Percentiles rank a stretch among this genome's conserved stretches.
phyloP scores from a whole-genome alignment of 352 stramenopile species.

The Globisporangium iwayamae region DNA sequence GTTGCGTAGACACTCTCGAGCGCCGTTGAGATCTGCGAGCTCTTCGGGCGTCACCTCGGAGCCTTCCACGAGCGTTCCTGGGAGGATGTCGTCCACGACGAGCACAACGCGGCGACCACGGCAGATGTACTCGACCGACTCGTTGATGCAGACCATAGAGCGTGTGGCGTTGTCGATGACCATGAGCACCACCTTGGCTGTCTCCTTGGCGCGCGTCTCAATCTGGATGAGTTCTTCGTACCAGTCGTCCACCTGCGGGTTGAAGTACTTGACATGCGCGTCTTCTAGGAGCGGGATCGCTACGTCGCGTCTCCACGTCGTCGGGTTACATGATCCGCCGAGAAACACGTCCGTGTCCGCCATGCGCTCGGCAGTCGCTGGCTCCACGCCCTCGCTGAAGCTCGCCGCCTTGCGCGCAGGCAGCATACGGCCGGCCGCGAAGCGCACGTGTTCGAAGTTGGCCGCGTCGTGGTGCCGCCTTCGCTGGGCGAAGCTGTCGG shows the following conservation, averaged over 20 bases:
- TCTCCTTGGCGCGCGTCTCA: slow-evolving; percentile 79
- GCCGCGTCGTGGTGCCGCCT: slow-evolving; percentile 16
- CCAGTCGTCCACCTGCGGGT: slow-evolving; percentile 90
- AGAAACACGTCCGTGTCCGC: slow-evolving; percentile 71
- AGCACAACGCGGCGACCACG: slow-evolving; percentile 65
- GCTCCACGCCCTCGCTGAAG: slow-evolving; percentile 49
- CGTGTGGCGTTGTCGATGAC: slow-evolving; percentile 81
- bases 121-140: slow-evolving; percentile 86
- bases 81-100: slow-evolving; percentile 75
- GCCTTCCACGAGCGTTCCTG: slow-evolving; percentile 49
- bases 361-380: slow-evolving; percentile 23
- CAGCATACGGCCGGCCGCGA: slow-evolving; percentile 11
- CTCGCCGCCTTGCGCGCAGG: slow-evolving; percentile 45
- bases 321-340: slow-evolving; percentile 86
- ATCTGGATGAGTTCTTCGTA: slow-evolving; percentile 80
- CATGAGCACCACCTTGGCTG: slow-evolving; percentile 79
- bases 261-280: slow-evolving; percentile 75
- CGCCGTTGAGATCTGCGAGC: slow-evolving; percentile 79
- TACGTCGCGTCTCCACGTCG: slow-evolving; percentile 78
- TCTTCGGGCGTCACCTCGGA: slow-evolving; percentile 48
- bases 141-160: slow-evolving; percentile 84
- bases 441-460: slow-evolving; percentile 16
- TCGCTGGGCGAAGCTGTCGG: slow-evolving; percentile 11
- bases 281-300: slow-evolving; percentile 74
- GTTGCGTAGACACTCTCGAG: slow-evolving; percentile 70